phyloP scores from a whole-genome alignment of 2,329 filamentous ascomycete genomes.

The Lojkania enalia region DNA sequence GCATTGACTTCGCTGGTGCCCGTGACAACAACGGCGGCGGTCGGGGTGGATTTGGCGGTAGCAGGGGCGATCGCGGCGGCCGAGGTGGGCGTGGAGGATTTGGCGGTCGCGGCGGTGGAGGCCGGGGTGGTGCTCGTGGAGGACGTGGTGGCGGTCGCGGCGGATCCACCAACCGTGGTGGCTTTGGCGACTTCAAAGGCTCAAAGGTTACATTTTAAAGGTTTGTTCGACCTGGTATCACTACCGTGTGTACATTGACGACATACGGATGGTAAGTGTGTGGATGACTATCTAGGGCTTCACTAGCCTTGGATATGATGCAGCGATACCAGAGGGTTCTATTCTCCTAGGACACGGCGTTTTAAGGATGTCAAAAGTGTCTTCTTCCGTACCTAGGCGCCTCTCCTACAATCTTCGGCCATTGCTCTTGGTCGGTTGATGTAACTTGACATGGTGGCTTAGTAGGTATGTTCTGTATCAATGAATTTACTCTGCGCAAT shows the following conservation, averaged over 20 bases:
- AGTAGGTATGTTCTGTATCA: too few relatives aligned
- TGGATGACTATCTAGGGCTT: constrained; percentile 3
- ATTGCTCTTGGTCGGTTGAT: too few relatives aligned
- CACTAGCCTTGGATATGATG: constrained; percentile 3
- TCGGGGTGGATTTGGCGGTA: constrained; percentile 55
- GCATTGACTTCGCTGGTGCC: constrained; percentile 79
- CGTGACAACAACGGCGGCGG: constrained; percentile 61
- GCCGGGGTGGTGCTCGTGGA: constrained; percentile 51
- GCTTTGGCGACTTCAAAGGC: constrained; percentile 72
- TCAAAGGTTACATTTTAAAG: constrained; percentile 73
- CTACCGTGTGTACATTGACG: constrained; percentile 1
- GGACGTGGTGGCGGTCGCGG: constrained; percentile 50
- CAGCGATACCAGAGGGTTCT: neutral
- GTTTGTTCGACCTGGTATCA: neutral
- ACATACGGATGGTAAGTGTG: neutral
- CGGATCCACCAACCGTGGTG: constrained; percentile 55
- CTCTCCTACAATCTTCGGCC: too few relatives aligned
- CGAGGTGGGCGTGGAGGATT: constrained; percentile 52
- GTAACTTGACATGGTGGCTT: too few relatives aligned
- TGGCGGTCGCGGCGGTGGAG: constrained; percentile 45
- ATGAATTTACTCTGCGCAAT: too few relatives aligned
- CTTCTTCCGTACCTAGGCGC: too few relatives aligned
- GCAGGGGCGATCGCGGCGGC: constrained; percentile 51
- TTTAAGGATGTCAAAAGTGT: neutral
- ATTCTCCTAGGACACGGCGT: neutral